These are phyloP conservation scores for Alternaria arborescens DNA, from an alignment of 2,329 filamentous ascomycete genomes.

Conservation along the genomic window DNA sequence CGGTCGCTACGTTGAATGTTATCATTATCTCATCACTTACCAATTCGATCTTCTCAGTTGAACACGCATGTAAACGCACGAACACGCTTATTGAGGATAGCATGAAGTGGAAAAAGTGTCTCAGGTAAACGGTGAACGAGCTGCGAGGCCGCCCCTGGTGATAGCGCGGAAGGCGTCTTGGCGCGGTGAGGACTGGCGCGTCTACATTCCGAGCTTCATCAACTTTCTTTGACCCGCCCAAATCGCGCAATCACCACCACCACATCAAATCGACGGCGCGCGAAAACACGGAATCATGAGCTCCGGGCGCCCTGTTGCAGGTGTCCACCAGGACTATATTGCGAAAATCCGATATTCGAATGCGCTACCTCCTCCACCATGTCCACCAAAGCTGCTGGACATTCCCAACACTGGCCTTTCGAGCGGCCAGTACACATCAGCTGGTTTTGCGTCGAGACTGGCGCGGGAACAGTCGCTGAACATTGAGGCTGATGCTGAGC, in stretches of 20 bases:
- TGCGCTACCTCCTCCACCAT: constrained; percentile 90
- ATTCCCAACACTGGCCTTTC: constrained; percentile 93
- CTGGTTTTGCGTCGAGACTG: constrained; percentile 87
- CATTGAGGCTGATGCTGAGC: constrained; percentile 95
- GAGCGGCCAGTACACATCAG: constrained; percentile 86
- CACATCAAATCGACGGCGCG: constrained; percentile 8
- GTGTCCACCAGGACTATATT: constrained; percentile 92
- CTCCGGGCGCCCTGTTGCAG: constrained; percentile 31
- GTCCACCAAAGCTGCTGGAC: constrained; percentile 94
- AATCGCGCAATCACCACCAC: constrained; percentile 20
- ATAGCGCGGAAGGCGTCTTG: constrained; percentile 23
- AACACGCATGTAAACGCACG: too few relatives aligned
- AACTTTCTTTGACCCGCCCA: constrained; percentile 37
- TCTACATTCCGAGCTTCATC: constrained; percentile 30
- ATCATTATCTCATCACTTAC: background rate
- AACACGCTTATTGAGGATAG: too few relatives aligned
- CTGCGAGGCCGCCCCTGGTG: constrained; percentile 2
- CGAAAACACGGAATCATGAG: constrained; percentile 31
- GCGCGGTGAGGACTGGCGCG: constrained; percentile 33
- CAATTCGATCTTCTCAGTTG: background rate
- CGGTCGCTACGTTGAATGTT: constrained; percentile 31
- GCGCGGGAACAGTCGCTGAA: constrained; percentile 92
- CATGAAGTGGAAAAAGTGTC: background rate
- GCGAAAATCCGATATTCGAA: constrained; percentile 95
- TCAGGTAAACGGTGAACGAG: background rate